A percentile compares a stretch with the other conserved stretches of the same genome.
Evolutionary conservation across 1,284 basidiomycete genomes (phyloP).

Genomic region (Violaceomyces palustris): DNA sequence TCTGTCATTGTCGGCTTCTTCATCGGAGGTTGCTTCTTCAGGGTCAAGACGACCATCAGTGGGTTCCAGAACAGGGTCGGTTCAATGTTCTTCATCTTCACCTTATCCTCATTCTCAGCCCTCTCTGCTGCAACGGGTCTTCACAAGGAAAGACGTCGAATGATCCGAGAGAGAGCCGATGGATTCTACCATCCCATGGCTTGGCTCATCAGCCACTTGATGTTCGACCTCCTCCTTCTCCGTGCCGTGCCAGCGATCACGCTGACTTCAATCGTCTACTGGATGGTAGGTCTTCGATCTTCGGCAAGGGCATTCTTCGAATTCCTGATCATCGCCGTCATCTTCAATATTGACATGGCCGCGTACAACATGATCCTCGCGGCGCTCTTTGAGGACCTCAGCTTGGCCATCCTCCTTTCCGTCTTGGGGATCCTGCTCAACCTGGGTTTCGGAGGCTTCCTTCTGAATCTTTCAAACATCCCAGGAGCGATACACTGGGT

Average conservation of each 20-base stretch:
- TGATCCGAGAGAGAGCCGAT: slow-evolving; percentile 42
- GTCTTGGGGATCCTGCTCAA: slow-evolving; percentile 39
- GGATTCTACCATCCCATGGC: slow-evolving; percentile 27
- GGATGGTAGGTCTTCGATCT: slow-evolving; percentile 38
- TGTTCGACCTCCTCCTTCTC: slow-evolving; percentile 31
- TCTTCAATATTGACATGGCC: slow-evolving; percentile 29
- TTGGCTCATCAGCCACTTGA: slow-evolving; percentile 31
- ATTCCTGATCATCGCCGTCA: slow-evolving; percentile 31
- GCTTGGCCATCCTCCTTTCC: slow-evolving; percentile 25
- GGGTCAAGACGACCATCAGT: slow-evolving; percentile 35
- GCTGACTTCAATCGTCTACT: slow-evolving; percentile 29
- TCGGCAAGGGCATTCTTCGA: slow-evolving; percentile 33
- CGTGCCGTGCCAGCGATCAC: slow-evolving; percentile 24
- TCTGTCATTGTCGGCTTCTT: slow-evolving; percentile 28
- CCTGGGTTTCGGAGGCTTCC: slow-evolving; percentile 38
- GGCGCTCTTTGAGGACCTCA: slow-evolving; percentile 26
- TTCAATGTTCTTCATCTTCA: slow-evolving; percentile 39
- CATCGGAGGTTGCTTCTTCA: slow-evolving; percentile 38
- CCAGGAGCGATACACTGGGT: slow-evolving; percentile 31
- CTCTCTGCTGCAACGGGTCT: slow-evolving; percentile 26
- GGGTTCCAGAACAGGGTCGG: slow-evolving; percentile 43
- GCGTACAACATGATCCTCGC: slow-evolving; percentile 36
- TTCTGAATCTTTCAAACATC: slow-evolving; percentile 34
- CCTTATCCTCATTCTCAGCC: slow-evolving; percentile 28
- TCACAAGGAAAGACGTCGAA: slow-evolving; percentile 17